Conservation (phyloP, 768 basidiomycete species). For the Amanita exitialis region DNA sequence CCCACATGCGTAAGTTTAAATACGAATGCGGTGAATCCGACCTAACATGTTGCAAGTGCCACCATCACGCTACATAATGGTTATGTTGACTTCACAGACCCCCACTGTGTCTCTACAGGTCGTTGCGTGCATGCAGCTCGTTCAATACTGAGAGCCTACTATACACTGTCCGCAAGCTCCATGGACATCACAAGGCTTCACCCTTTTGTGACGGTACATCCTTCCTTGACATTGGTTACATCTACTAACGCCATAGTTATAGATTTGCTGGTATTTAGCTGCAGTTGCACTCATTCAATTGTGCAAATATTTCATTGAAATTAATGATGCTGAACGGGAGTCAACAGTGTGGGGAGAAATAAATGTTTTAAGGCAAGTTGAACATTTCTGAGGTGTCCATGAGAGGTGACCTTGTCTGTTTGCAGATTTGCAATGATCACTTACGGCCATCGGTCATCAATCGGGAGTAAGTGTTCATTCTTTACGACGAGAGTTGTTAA, state of each 20-base stretch:
- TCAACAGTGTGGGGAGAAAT: slow-evolving; percentile 83
- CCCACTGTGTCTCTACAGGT: slow-evolving; percentile 51
- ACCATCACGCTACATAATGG: slow-evolving; percentile 82
- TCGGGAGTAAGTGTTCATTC: slow-evolving; percentile 52
- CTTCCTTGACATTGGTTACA: slow-evolving; percentile 2
- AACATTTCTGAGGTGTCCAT: slow-evolving; percentile 2
- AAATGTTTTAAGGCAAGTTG: slow-evolving; percentile 60
- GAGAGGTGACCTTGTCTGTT: background rate
- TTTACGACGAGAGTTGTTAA: slow-evolving; percentile 5
- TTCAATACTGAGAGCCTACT: slow-evolving; percentile 65
- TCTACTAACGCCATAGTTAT: slow-evolving; percentile 7
- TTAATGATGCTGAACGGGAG: slow-evolving; percentile 64
- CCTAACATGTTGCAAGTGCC: slow-evolving; percentile 38
- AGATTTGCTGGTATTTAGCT: slow-evolving; percentile 91
- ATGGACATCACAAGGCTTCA: slow-evolving; percentile 73
- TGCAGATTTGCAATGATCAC: slow-evolving; percentile 74
- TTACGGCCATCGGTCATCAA: slow-evolving; percentile 71
- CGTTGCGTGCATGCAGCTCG: slow-evolving; percentile 72
- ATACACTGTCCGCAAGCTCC: slow-evolving; percentile 72
- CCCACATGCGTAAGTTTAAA: slow-evolving; percentile 68
- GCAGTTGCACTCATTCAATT: slow-evolving; percentile 81
- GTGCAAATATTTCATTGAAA: slow-evolving; percentile 80
- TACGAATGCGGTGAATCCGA: slow-evolving; percentile 6
- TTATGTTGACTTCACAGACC: slow-evolving; percentile 67
- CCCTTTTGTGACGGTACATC: slow-evolving; percentile 68